phyloP scores from a whole-genome alignment of 75 land plant species.

The Sequoiadendron giganteum region DNA sequence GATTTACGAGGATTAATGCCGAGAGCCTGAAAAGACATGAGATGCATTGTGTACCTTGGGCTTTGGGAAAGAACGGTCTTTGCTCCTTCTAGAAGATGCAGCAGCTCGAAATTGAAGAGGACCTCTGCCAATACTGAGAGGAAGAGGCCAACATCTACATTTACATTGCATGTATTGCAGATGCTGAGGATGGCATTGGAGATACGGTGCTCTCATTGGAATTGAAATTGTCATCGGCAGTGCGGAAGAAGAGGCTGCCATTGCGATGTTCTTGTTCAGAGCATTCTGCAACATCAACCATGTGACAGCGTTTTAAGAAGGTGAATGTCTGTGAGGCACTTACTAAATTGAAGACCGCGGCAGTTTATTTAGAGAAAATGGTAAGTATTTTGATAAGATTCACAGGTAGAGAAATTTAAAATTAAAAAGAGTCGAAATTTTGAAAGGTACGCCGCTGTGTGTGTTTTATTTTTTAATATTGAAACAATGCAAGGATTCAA shows the following conservation, averaged over 20 bases:
- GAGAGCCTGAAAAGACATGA: not conserved
- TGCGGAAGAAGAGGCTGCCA: not conserved
- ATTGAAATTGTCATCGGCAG: not conserved
- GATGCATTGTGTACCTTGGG: not conserved
- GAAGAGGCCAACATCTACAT: not conserved
- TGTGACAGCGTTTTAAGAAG: not conserved
- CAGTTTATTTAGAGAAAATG: too few species aligned
- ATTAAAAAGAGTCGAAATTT: too few species aligned
- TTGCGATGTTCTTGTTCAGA: not conserved
- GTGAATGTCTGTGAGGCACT: not conserved
- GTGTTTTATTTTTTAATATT: too few species aligned
- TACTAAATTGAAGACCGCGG: not conserved
- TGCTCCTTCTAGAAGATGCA: not conserved
- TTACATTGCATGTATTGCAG: not conserved
- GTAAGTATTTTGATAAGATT: too few species aligned
- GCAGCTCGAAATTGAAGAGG: not conserved
- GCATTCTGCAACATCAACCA: not conserved
- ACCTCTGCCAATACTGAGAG: not conserved
- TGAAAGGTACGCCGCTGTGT: too few species aligned
- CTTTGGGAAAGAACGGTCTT: not conserved
- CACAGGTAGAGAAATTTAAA: too few species aligned
- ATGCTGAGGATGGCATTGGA: not conserved
- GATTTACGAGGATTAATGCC: not conserved
- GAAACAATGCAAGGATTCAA: too few species aligned
- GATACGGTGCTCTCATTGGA: not conserved